A percentile compares a stretch with the other conserved stretches of the same genome.
These are phyloP conservation scores for Xylariomycetidae sp. DNA, from an alignment of 2,329 filamentous ascomycete species.

Conservation along the genomic window DNA sequence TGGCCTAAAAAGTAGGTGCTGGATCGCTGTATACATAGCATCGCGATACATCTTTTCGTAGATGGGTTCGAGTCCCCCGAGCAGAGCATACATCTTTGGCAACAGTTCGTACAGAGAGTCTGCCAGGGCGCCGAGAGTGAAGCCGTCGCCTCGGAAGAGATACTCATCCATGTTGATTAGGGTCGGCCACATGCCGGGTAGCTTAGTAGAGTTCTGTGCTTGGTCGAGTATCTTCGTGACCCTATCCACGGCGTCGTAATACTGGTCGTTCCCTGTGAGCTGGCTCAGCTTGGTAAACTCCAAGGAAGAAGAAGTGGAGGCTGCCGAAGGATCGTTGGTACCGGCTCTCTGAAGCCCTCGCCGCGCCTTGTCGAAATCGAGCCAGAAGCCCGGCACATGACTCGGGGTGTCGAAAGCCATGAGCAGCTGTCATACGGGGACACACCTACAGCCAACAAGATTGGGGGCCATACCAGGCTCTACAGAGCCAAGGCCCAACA, in stretches of 20 bases:
- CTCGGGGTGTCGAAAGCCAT: conserved; percentile 39
- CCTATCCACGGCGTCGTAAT: conserved; percentile 64
- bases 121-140: conserved; percentile 31
- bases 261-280: conserved; percentile 64
- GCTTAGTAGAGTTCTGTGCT: conserved; percentile 56
- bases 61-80: conserved; percentile 46
- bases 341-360: conserved; percentile 25
- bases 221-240: conserved; percentile 61
- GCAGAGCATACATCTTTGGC: conserved; percentile 56
- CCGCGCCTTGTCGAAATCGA: conserved; percentile 37
- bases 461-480: too few species aligned
- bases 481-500: too few species aligned
- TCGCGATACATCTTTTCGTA: conserved; percentile 33
- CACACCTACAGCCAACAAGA: too few species aligned
- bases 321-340: conserved; percentile 34
- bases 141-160: conserved; percentile 31
- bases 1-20: conserved; percentile 60
- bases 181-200: conserved; percentile 71
- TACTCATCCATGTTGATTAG: conserved; percentile 52
- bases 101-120: conserved; percentile 50
- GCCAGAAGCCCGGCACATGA: conserved; percentile 39
- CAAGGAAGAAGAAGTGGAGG: conserved; percentile 58
- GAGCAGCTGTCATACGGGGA: too few species aligned
- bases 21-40: conserved; percentile 50
- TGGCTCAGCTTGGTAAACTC: conserved; percentile 70